These are phyloP conservation scores for Candida nanaspora DNA, from an alignment of 805 yeast genomes.

Conservation along the genomic window DNA sequence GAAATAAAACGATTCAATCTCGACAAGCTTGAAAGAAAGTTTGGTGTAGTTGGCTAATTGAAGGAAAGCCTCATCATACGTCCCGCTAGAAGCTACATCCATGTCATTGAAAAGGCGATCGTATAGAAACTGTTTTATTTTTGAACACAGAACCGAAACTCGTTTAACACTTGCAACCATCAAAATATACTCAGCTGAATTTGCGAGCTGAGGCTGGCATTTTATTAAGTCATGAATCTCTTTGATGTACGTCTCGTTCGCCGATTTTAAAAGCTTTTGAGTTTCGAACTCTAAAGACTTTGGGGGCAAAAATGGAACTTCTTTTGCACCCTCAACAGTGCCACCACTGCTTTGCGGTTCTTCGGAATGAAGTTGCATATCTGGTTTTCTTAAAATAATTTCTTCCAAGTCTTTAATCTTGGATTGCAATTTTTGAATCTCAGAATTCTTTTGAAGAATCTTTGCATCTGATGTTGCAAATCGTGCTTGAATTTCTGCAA, in stretches of 20 bases:
- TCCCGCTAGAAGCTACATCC: too few species aligned
- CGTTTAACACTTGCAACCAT: not conserved
- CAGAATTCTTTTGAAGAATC: slow-evolving; percentile 12
- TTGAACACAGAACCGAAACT: too few species aligned
- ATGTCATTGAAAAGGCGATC: too few species aligned
- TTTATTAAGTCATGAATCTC: not conserved
- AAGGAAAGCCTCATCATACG: too few species aligned
- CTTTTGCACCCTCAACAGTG: not conserved
- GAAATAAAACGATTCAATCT: too few species aligned
- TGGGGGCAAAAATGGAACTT: not conserved
- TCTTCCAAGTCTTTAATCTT: slow-evolving; percentile 30
- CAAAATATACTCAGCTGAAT: not conserved
- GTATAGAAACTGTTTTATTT: too few species aligned
- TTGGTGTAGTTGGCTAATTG: too few species aligned
- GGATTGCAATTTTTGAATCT: slow-evolving; percentile 11
- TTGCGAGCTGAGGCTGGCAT: not conserved
- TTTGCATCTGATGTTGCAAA: slow-evolving; percentile 30
- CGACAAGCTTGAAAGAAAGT: too few species aligned
- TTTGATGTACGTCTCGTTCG: not conserved
- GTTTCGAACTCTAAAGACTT: not conserved
- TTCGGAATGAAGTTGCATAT: not conserved
- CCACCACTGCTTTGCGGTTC: too few species aligned
- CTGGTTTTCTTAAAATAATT: not conserved
- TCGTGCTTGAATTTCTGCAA: slow-evolving; percentile 35
- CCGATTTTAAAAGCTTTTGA: not conserved